These are phyloP conservation scores for Zygoascus meyerae DNA, from an alignment of 1,139 yeast genomes.

Conservation along the genomic window DNA sequence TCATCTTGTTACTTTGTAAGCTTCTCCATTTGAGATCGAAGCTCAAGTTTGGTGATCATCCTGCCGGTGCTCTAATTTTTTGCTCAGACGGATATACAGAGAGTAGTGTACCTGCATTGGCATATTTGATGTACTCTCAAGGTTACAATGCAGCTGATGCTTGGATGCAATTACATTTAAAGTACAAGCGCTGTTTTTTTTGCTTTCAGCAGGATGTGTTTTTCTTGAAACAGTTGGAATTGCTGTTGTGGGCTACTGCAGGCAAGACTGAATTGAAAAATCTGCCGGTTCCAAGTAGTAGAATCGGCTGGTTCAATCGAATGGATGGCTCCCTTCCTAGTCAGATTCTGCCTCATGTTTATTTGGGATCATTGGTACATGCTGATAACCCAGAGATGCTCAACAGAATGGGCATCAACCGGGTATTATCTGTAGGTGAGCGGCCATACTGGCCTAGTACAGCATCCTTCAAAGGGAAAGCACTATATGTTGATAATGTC, in stretches of 20 bases:
- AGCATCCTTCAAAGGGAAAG: slow-evolving; percentile 23
- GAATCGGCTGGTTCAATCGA: slow-evolving; percentile 30
- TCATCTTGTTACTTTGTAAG: slow-evolving; percentile 29
- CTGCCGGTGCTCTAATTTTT: slow-evolving; percentile 45
- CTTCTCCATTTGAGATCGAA: slow-evolving; percentile 30
- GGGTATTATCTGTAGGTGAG: slow-evolving; percentile 86
- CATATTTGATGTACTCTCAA: slow-evolving; percentile 64
- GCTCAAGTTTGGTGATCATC: slow-evolving; percentile 10
- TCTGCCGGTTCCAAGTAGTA: background rate
- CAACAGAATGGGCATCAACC: slow-evolving; percentile 58
- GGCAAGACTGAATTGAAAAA: slow-evolving; percentile 34
- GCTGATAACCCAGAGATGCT: slow-evolving; percentile 69
- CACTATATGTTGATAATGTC: slow-evolving; percentile 40
- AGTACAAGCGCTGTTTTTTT: slow-evolving; percentile 73
- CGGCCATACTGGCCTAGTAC: slow-evolving; percentile 48
- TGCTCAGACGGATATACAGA: slow-evolving; percentile 94
- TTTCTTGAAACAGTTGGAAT: slow-evolving; percentile 58
- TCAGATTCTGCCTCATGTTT: slow-evolving; percentile 72
- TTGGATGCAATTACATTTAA: slow-evolving; percentile 52
- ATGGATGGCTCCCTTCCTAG: slow-evolving; percentile 62
- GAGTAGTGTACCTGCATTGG: slow-evolving; percentile 65
- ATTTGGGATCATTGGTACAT: slow-evolving; percentile 78
- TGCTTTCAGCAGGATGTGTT: slow-evolving; percentile 71
- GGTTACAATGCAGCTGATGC: slow-evolving; percentile 47
- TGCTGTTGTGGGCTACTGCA: slow-evolving; percentile 50